Evolutionary conservation across 2,329 filamentous ascomycete species (phyloP).

Genomic region (Hypoxylon sp.): DNA sequence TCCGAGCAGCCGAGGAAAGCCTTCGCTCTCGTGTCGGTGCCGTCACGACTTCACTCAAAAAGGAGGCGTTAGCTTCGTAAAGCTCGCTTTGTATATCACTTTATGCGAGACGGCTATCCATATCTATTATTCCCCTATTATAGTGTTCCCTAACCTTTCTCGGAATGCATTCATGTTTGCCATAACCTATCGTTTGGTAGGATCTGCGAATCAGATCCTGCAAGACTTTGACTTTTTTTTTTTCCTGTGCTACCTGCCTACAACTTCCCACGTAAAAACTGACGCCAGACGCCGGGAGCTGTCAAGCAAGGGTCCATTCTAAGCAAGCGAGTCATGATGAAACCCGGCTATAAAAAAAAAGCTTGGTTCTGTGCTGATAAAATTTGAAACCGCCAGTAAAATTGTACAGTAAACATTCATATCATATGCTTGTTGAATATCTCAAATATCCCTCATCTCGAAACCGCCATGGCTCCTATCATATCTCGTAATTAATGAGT

Average conservation of each 20-base stretch:
- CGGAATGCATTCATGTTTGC: constrained; percentile 12
- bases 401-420: constrained; percentile 33
- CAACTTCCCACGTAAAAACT: constrained; percentile 13
- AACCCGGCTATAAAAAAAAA: constrained; percentile 45
- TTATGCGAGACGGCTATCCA: constrained; percentile 33
- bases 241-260: constrained; percentile 34
- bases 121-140: constrained; percentile 23
- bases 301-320: constrained; percentile 42
- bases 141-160: constrained; percentile 22
- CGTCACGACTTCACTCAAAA: constrained; percentile 16
- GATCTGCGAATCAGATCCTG: constrained; percentile 33
- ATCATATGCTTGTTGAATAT: constrained; percentile 25
- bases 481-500: constrained; percentile 18
- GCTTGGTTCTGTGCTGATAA: constrained; percentile 37
- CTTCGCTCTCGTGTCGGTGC: constrained; percentile 28
- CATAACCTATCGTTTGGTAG: constrained; percentile 20
- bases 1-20: constrained; percentile 42
- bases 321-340: constrained; percentile 44
- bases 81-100: constrained; percentile 18
- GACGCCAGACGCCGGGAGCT: constrained; percentile 32
- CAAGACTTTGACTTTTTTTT: background rate
- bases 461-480: constrained; percentile 7
- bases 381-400: constrained; percentile 44
- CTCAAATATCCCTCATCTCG: constrained; percentile 27
- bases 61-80: constrained; percentile 25